Evolutionary conservation across 2,329 filamentous ascomycete species (phyloP).

Genomic region (Coniochaeta sp.): DNA sequence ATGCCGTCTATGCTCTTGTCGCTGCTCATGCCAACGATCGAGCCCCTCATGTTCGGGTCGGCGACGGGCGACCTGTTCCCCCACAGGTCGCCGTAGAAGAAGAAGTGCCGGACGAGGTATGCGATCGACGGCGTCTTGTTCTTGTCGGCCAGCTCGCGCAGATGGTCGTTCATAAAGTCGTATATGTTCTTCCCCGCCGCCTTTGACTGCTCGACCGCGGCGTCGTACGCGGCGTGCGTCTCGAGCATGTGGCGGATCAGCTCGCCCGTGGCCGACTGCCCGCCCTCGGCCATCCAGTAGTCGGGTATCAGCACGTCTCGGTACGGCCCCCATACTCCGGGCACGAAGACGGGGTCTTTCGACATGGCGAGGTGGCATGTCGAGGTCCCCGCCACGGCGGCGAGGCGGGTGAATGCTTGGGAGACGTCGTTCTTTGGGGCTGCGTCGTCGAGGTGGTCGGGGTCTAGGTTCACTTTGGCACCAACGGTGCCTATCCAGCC

Average conservation of each 20-base stretch:
- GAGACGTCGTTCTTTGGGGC: conserved; percentile 76
- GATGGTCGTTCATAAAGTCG: conserved; percentile 85
- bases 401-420: conserved; percentile 87
- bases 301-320: conserved; percentile 85
- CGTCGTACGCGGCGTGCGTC: conserved; percentile 83
- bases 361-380: conserved; percentile 98
- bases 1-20: conserved; percentile 85
- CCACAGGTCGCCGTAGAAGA: conserved; percentile 98
- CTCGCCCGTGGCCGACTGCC: conserved; percentile 93
- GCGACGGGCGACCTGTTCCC: conserved; percentile 93
- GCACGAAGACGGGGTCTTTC: conserved; percentile 83
- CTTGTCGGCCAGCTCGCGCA: conserved; percentile 67
- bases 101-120: conserved; percentile 86
- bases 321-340: conserved; percentile 96
- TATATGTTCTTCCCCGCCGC: conserved; percentile 86
- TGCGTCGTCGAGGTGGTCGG: conserved; percentile 59
- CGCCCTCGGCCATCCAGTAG: conserved; percentile 96
- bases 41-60: conserved; percentile 86
- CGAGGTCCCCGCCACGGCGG: conserved; percentile 91
- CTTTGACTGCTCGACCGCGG: conserved; percentile 71
- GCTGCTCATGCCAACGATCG: conserved; percentile 77
- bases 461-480: conserved; percentile 75
- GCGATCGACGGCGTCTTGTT: conserved; percentile 67
- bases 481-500: conserved; percentile 99
- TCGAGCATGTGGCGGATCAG: conserved; percentile 90